Base-by-base conservation (phyloP, 345 rosid species). In the Gossypium arboreum region DNA sequence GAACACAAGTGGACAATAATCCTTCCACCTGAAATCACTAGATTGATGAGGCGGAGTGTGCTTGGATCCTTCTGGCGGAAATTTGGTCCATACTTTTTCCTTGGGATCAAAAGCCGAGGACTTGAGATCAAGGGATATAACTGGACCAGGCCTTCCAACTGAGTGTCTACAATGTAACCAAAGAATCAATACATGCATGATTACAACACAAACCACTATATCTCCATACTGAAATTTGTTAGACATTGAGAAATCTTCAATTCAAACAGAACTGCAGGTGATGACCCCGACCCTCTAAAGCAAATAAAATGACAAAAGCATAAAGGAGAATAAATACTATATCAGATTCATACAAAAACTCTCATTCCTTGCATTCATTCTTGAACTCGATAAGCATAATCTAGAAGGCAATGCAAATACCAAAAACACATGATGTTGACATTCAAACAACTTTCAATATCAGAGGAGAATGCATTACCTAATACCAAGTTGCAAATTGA, bases 41-140 rank as follows among this genome's bases (percentile, higher is more conserved):
- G 97, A 95, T 80, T 85, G 93, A 81, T 95, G 99, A 58, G 99
- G 99, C 63, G 99, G 98, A 69, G 99, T 93, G 78, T 93, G 83
- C 74, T 95, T 95, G 55, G 98, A 89, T 67, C 99, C 99, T 81
- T 88, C 98, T 4, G 98, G 80, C 12, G 98, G 99, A 77, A 95
- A 95, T 62, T 86, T 93, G 9, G 99, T 95, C 99, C 99, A 95
- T 44, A 95, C 88, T 83, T 95, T 93, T 71, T 95, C 98, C 81
- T 70, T 91, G 3, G 99, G 99, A 82, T 95, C 97, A 29, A 95
- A 95, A 71, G 90, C 95, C 0, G 99, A 89, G 63, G 99, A 74
- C 85, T 87, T 95, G 72, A 95, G 79, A 84, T 95, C 98, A 68
- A 95, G 93, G 56, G 92, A 84, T 65, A 89, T 87, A 25, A 93